A percentile compares a stretch with the other conserved stretches of the same genome.
Evolutionary conservation across 176 grass and related monocot species (phyloP).

Genomic region (Dendrocalamus sinicus): DNA sequence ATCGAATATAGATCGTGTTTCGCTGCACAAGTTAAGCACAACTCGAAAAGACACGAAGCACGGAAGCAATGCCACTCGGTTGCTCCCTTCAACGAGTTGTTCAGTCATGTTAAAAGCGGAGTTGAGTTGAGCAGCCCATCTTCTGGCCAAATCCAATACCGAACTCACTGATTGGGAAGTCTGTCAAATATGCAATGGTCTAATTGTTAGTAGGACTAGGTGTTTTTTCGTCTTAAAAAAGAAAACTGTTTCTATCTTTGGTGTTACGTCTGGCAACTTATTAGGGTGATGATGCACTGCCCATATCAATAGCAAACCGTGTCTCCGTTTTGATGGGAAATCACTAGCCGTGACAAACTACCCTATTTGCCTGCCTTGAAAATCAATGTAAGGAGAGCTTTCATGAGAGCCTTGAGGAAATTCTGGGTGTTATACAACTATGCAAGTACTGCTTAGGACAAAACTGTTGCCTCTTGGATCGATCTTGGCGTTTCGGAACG

Average conservation of each 20-base stretch:
- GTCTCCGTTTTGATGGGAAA: neutral
- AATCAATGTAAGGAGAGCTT: neutral
- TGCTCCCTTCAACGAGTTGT: slow-evolving; percentile 35
- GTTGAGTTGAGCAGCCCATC: slow-evolving; percentile 18
- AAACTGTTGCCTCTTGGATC: neutral
- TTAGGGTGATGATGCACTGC: neutral
- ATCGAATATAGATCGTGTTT: neutral
- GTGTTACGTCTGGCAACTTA: neutral
- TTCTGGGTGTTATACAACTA: neutral
- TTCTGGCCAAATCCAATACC: neutral
- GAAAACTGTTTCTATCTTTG: neutral
- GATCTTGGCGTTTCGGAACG: slow-evolving; percentile 12
- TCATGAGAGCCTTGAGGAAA: neutral
- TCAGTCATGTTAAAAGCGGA: slow-evolving; percentile 3
- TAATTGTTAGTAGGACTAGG: neutral
- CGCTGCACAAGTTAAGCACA: neutral
- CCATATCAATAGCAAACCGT: neutral
- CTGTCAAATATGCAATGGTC: neutral
- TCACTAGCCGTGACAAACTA: neutral
- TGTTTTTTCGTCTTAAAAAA: neutral
- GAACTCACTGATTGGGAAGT: neutral
- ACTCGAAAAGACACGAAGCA: neutral
- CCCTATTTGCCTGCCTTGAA: neutral
- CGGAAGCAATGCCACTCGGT: neutral
- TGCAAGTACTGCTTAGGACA: neutral